These are phyloP conservation scores for Hyphodiscus sp. DNA, from an alignment of 2,329 filamentous ascomycete genomes.

Conservation along the genomic window DNA sequence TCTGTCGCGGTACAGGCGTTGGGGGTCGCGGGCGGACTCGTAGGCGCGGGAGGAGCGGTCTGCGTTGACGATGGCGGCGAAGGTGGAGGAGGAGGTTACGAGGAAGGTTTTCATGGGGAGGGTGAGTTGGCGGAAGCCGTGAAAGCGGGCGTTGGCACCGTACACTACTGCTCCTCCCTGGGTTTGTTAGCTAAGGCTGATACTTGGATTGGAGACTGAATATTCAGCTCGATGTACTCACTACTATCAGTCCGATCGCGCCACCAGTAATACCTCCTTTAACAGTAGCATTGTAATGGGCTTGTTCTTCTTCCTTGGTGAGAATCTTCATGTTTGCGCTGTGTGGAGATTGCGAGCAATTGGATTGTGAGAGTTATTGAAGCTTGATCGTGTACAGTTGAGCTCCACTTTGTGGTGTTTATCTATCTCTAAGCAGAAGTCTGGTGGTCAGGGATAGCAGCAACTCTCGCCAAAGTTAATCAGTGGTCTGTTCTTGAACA, in stretches of 20 bases:
- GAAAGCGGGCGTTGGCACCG: slow-evolving; percentile 61
- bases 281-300: slow-evolving; percentile 76
- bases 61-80: slow-evolving; percentile 80
- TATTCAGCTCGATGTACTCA: slow-evolving; percentile 40
- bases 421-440: too few species aligned
- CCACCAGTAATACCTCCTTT: slow-evolving; percentile 75
- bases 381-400: not conserved
- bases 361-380: not conserved
- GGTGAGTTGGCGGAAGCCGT: slow-evolving; percentile 73
- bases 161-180: slow-evolving; percentile 50
- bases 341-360: not conserved
- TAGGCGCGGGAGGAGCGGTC: slow-evolving; percentile 67
- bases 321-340: slow-evolving; percentile 74
- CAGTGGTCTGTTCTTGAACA: too few species aligned
- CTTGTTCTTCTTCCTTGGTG: slow-evolving; percentile 84
- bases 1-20: slow-evolving; percentile 31
- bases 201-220: not conserved
- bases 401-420: not conserved
- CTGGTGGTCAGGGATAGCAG: too few species aligned
- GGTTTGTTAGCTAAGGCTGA: slow-evolving; percentile 1
- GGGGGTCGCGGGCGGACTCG: slow-evolving; percentile 46
- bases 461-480: too few species aligned
- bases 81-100: slow-evolving; percentile 73
- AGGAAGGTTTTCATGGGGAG: slow-evolving; percentile 89
- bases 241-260: slow-evolving; percentile 57